Base-by-base conservation (phyloP, 345 rosid genomes). In the Moricandia arvensis region DNA sequence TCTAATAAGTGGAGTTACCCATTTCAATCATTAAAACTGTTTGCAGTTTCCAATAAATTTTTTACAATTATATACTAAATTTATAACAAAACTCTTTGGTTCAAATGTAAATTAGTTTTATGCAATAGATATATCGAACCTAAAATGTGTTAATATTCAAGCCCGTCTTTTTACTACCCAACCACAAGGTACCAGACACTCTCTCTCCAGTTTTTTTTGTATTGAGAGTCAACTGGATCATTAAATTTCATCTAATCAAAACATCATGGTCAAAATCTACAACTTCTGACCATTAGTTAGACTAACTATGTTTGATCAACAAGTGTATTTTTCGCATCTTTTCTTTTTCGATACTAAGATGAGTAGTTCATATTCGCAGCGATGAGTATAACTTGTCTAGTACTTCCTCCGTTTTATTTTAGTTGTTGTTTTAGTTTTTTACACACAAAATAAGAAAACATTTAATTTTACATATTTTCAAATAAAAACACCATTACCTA, bases 341-440 rank as follows among this genome's bases (percentile, higher is more conserved):
- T 10, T 53, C 5, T 4, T 27, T 24, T 26, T 16, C 10, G 65
- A 64, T 16, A 51, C 9, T 17, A 7, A 55, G 16, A 6, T 12
- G 49, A 43, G 49, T 35, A 21, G 24, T 21, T 21, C 37, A 68
- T 62, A 69, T 27, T 75, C 30, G 74, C 10, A 68, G 63, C 47
- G 58, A 35, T 77, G 76, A 70, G 59, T 70, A 70, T 58, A 77
- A 77, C 76, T 58, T 71, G n/a, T n/a, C n/a, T n/a, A n/a, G n/a
- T n/a, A n/a, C n/a, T n/a, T n/a, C n/a, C n/a, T n/a, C n/a, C n/a
- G n/a, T n/a, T n/a, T n/a, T n/a, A n/a, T n/a, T n/a, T n/a, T n/a
- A n/a, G n/a, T n/a, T n/a, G n/a, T n/a, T n/a, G n/a, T n/a, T n/a
- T n/a, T n/a, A n/a, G n/a, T n/a, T n/a, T n/a, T n/a, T n/a, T n/a